Evolutionary conservation across 2,329 filamentous ascomycete genomes (phyloP).

Genomic region (Aspergillus melleus): DNA sequence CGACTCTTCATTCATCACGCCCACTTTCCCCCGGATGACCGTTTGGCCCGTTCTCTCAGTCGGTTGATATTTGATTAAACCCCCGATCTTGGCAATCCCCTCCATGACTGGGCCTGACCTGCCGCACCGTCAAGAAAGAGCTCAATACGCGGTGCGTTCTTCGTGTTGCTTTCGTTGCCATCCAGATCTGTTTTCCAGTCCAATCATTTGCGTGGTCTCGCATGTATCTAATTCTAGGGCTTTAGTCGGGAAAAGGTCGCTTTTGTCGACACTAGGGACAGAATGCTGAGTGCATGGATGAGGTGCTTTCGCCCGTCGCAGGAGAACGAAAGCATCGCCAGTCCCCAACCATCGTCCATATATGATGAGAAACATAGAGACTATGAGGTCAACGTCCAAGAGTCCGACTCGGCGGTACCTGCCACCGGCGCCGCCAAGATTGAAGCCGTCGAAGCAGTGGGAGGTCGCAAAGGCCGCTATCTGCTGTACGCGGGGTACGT

Average conservation of each 20-base stretch:
- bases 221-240: not conserved
- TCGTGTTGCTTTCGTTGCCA: not conserved
- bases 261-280: not conserved
- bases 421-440: slow-evolving; percentile 28
- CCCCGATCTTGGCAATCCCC: not conserved
- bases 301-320: slow-evolving; percentile 1
- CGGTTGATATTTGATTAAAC: not conserved
- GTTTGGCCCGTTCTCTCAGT: not conserved
- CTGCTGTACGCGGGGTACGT: slow-evolving; percentile 29
- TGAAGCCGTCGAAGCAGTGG: slow-evolving; percentile 29
- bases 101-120: not conserved
- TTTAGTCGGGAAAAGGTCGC: not conserved
- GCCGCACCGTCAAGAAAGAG: not conserved
- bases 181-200: not conserved
- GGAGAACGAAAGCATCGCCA: not conserved
- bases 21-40: not conserved
- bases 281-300: slow-evolving; percentile 6
- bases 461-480: slow-evolving; percentile 32
- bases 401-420: slow-evolving; percentile 6
- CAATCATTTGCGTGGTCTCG: not conserved
- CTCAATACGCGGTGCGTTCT: not conserved
- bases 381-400: slow-evolving; percentile 8
- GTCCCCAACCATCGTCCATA: not conserved
- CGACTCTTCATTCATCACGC: slow-evolving; percentile 1
- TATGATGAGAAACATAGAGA: slow-evolving; percentile 11